phyloP scores from a whole-genome alignment of 2,329 filamentous ascomycete species.

The Neonectria coccinea region DNA sequence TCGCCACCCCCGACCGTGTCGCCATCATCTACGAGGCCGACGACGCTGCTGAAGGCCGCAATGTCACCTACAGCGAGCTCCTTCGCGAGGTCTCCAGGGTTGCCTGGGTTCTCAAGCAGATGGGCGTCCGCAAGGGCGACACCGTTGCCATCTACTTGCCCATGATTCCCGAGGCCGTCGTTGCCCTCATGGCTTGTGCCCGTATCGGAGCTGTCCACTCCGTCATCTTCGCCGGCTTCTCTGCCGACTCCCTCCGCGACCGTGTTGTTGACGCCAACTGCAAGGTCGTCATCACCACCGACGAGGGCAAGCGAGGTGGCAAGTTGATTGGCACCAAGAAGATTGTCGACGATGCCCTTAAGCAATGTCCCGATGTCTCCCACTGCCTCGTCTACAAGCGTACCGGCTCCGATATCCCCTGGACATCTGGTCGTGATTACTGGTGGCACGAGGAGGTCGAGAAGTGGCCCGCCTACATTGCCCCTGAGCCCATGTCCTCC shows the following conservation, averaged over 20 bases:
- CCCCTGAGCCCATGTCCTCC: conserved; percentile 88
- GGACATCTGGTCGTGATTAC: conserved; percentile 87
- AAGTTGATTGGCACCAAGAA: conserved; percentile 99
- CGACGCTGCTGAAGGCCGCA: conserved; percentile 87
- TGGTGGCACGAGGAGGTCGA: conserved; percentile 99
- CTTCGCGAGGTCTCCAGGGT: conserved; percentile 90
- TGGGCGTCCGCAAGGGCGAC: conserved; percentile 97
- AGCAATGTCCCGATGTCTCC: conserved; percentile 90
- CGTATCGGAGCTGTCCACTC: conserved; percentile 97
- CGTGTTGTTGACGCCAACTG: conserved; percentile 91
- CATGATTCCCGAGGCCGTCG: conserved; percentile 96
- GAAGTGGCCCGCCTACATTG: conserved; percentile 93
- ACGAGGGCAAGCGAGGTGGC: conserved; percentile 97
- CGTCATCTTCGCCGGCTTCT: conserved; percentile 98
- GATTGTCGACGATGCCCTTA: conserved; percentile 97
- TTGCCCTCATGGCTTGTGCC: conserved; percentile 90
- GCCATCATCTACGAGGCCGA: conserved; percentile 99
- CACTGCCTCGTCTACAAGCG: conserved; percentile 94
- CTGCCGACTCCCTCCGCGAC: conserved; percentile 93
- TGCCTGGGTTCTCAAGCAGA: conserved; percentile 89
- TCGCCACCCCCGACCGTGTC: conserved; percentile 90
- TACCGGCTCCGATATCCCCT: conserved; percentile 91
- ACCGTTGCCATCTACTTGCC: conserved; percentile 97
- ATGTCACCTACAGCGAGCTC: conserved; percentile 92
- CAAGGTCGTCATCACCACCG: conserved; percentile 95